Conservation (phyloP, 2,329 filamentous ascomycete species). For the Hymenoscyphus fructigenus region DNA sequence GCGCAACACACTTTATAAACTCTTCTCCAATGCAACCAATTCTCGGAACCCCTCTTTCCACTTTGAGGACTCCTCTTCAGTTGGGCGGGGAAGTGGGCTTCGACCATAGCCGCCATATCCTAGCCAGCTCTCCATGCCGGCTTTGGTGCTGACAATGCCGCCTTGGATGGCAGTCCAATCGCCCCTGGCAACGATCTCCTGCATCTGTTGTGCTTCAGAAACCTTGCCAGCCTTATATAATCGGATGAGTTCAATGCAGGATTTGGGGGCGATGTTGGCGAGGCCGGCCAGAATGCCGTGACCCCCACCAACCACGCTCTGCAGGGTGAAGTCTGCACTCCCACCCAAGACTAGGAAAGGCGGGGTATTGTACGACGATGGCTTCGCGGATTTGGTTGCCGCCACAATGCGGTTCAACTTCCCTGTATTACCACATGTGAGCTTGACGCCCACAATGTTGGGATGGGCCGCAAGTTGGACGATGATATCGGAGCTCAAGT, state of each 20-base stretch:
- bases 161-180: conserved; percentile 71
- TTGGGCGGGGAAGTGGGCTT: conserved; percentile 52
- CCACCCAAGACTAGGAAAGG: conserved; percentile 71
- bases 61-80: conserved; percentile 46
- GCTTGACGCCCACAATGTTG: conserved; percentile 87
- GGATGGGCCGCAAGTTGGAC: conserved; percentile 76
- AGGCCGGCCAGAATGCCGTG: conserved; percentile 71
- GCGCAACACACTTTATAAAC: conserved; percentile 19
- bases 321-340: conserved; percentile 71
- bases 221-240: conserved; percentile 60
- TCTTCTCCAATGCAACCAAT: conserved; percentile 51
- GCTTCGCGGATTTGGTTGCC: conserved; percentile 56
- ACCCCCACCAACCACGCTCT: conserved; percentile 67
- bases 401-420: conserved; percentile 57
- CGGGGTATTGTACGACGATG: conserved; percentile 24
- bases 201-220: conserved; percentile 60
- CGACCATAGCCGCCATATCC: conserved; percentile 60
- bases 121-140: conserved; percentile 59
- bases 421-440: conserved; percentile 80
- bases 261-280: conserved; percentile 67
- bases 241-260: conserved; percentile 60
- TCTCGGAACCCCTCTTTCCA: conserved; percentile 59
- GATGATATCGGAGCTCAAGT: conserved; percentile 85
- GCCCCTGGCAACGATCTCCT: conserved; percentile 62
- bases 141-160: conserved; percentile 69